Evolutionary conservation across 108 stramenopile species (phyloP).

Genomic region (Fistulifera solaris): DNA sequence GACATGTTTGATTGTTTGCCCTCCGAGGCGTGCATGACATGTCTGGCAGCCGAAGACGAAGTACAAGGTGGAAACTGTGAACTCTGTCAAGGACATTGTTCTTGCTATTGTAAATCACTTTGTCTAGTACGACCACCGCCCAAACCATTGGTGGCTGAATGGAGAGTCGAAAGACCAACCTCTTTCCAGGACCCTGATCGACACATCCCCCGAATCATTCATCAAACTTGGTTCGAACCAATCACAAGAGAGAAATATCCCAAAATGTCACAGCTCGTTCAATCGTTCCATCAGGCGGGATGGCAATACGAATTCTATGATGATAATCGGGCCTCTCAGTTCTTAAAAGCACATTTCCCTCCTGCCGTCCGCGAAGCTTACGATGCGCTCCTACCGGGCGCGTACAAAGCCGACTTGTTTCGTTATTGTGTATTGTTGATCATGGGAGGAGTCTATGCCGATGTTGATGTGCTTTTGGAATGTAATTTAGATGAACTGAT

Average conservation of each 20-base stretch:
- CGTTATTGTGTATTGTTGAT: constrained; percentile 62
- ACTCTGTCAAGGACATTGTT: constrained; percentile 35
- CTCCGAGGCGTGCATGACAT: constrained; percentile 28
- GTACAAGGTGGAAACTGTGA: constrained; percentile 28
- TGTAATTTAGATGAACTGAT: constrained; percentile 43
- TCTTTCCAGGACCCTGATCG: background rate
- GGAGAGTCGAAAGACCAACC: background rate
- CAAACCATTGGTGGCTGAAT: constrained; percentile 22
- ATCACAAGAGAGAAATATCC: constrained; percentile 31
- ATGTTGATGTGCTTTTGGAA: constrained; percentile 61
- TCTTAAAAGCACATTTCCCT: constrained; percentile 26
- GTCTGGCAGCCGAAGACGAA: constrained; percentile 13
- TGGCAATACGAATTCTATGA: constrained; percentile 60
- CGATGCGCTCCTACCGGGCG: constrained; percentile 25
- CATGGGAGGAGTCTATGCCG: constrained; percentile 54
- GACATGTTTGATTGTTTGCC: background rate
- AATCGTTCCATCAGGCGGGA: constrained; percentile 50
- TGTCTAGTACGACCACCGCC: constrained; percentile 42
- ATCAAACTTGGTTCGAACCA: constrained; percentile 59
- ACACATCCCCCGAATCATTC: constrained; percentile 44
- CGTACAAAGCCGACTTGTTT: constrained; percentile 61
- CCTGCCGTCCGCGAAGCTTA: constrained; percentile 28
- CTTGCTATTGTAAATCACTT: constrained; percentile 61
- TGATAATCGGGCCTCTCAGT: constrained; percentile 32
- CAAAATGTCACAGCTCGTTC: constrained; percentile 33